A percentile compares a stretch with the other conserved stretches of the same genome.
Conservation (phyloP, 176 grass and related monocot species). For the Rhynchospora breviuscula region DNA sequence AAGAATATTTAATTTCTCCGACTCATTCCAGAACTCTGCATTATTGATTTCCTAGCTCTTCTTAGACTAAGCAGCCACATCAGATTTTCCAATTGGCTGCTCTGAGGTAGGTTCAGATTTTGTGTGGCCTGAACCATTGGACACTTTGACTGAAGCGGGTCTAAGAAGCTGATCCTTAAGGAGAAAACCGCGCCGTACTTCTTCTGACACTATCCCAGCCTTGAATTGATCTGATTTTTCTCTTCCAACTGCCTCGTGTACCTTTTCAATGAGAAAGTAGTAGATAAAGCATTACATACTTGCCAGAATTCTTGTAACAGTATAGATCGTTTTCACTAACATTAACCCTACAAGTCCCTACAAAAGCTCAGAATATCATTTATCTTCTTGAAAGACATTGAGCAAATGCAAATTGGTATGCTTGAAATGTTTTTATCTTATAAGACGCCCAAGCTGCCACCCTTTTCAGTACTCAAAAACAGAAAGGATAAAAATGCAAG, state of each 20-base stretch:
- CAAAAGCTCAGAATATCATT: background rate
- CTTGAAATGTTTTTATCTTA: too few species aligned
- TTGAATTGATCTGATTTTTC: slow-evolving; percentile 75
- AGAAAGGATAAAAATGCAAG: background rate
- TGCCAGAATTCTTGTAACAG: background rate
- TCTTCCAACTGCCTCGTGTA: slow-evolving; percentile 74
- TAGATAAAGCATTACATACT: slow-evolving; percentile 1
- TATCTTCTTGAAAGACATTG: background rate
- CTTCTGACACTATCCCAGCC: slow-evolving; percentile 60
- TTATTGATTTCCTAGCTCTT: background rate
- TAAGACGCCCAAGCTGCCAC: background rate
- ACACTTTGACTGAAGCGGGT: slow-evolving; percentile 75
- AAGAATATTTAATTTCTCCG: background rate
- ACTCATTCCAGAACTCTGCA: background rate
- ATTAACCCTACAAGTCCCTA: background rate
- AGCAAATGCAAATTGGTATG: background rate
- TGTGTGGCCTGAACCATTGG: slow-evolving; percentile 38
- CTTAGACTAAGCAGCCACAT: slow-evolving; percentile 30
- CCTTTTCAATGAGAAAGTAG: slow-evolving; percentile 30
- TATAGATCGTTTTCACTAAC: background rate
- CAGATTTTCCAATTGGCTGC: slow-evolving; percentile 20
- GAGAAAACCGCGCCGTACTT: slow-evolving; percentile 59
- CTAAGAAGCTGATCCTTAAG: slow-evolving; percentile 56
- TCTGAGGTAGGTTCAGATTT: slow-evolving; percentile 13
- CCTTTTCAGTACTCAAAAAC: background rate